These are phyloP conservation scores for Penicillium bovifimosum DNA, from an alignment of 495 filamentous ascomycete species.

Conservation along the genomic window DNA sequence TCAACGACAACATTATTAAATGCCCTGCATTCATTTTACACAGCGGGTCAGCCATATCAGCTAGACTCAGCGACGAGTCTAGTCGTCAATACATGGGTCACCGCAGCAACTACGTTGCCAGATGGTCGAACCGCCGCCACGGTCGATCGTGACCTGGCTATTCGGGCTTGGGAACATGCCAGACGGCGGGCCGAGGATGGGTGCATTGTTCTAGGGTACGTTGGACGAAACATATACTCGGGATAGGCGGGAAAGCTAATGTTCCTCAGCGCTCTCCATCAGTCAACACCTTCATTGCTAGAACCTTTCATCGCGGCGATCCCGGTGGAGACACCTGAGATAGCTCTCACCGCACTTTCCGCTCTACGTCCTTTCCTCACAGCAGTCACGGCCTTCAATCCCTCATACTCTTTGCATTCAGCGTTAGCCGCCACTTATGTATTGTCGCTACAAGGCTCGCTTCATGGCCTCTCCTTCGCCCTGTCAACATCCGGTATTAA, in stretches of 20 bases:
- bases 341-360: conserved; percentile 68
- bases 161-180: conserved; percentile 94
- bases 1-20: conserved; percentile 91
- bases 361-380: conserved; percentile 80
- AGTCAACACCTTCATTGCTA: conserved; percentile 79
- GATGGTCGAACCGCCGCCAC: conserved; percentile 68
- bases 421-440: conserved; percentile 76
- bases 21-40: conserved; percentile 82
- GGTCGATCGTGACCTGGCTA: conserved; percentile 71
- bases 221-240: background rate
- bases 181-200: conserved; percentile 91
- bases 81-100: conserved; percentile 94
- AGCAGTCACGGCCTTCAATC: conserved; percentile 83
- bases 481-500: conserved; percentile 87
- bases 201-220: conserved; percentile 82
- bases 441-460: conserved; percentile 71
- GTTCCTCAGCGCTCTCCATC: conserved; percentile 67
- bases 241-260: background rate
- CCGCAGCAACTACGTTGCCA: conserved; percentile 57
- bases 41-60: conserved; percentile 70
- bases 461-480: conserved; percentile 69
- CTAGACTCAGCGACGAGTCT: conserved; percentile 89
- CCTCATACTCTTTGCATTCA: conserved; percentile 74
- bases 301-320: conserved; percentile 75
- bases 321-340: conserved; percentile 67